A percentile compares a stretch with the other conserved stretches of the same genome.
These are phyloP conservation scores for Suhomyces chickasaworum DNA, from an alignment of 1,139 yeast genomes.

Conservation along the genomic window DNA sequence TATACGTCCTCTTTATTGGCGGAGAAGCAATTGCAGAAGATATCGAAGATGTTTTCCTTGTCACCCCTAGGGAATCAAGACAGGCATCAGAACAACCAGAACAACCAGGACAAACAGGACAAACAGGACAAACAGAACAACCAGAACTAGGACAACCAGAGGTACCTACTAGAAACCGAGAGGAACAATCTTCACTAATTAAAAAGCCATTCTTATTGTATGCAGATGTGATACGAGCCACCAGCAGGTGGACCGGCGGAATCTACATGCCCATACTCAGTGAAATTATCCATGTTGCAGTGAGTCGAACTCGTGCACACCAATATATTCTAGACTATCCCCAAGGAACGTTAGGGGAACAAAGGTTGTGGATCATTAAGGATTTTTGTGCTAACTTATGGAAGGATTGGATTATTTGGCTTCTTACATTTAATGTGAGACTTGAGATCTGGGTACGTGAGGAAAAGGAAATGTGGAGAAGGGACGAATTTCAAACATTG, in stretches of 20 bases:
- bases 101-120: background rate
- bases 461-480: constrained; percentile 23
- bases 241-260: constrained; percentile 12
- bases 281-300: constrained; percentile 22
- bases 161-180: background rate
- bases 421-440: constrained; percentile 26
- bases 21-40: constrained; percentile 16
- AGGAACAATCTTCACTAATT: background rate
- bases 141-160: background rate
- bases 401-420: constrained; percentile 26
- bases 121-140: background rate
- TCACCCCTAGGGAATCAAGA: background rate
- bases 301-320: constrained; percentile 28
- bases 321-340: constrained; percentile 22
- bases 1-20: constrained; percentile 17
- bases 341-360: constrained; percentile 13
- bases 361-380: constrained; percentile 14
- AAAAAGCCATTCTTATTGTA: background rate
- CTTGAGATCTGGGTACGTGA: constrained; percentile 18
- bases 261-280: constrained; percentile 11
- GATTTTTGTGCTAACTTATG: constrained; percentile 20
- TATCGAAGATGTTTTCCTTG: constrained; percentile 13
- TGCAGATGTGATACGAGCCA: constrained; percentile 11
- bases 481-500: constrained; percentile 24
- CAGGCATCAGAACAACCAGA: background rate